Base-by-base conservation (phyloP, 768 basidiomycete species). In the Leccinum subgranulosum region DNA sequence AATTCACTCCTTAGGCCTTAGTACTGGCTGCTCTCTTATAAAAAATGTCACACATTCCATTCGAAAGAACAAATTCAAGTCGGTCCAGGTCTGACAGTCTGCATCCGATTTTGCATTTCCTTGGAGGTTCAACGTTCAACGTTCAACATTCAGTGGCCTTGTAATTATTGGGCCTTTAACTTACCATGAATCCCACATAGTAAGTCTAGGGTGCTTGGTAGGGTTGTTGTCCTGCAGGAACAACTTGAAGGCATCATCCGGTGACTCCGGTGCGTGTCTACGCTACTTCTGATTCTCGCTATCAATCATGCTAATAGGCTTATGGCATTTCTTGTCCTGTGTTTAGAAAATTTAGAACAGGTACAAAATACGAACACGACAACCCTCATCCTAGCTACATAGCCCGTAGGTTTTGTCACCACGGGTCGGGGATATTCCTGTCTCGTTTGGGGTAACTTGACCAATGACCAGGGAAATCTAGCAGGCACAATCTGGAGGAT, bases 401-500 rank as follows among this genome's bases (percentile, higher is more conserved):
- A 21, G 14, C 23, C 17, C 12, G 14, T 19, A 23, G 21, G 45
- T 19, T 46, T 46, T n/a, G 12, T 21, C 12, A 21, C 51, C 41
- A 36, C 41, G 46, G 28, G n/a, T 1, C 14, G 11, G 6, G 51
- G 46, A 46, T 41, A n/a, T n/a, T 41, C 39, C 25, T n/a, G 15
- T 43, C 50, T 36, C 11, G 8, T 55, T 52, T 52, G 31, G 46
- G 43, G 49, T 10, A 51, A 39, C 21, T 47, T 6, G 1, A 36
- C 39, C 28, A 65, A 59, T 6, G 1, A 36, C 39, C 28, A 65
- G 60, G 56, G 12, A 36, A 10, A 54, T n/a, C 31, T 5, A 41
- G 54, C 55, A 66, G 58, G 65, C 48, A 69, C 57, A 21, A 57
- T 56, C 64, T 23, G 19, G 7, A 50, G 33, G 50, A 27, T 27